These are phyloP conservation scores for Actinomortierella wolfii DNA, from an alignment of 371 early-diverging fungal genomes.

Conservation along the genomic window DNA sequence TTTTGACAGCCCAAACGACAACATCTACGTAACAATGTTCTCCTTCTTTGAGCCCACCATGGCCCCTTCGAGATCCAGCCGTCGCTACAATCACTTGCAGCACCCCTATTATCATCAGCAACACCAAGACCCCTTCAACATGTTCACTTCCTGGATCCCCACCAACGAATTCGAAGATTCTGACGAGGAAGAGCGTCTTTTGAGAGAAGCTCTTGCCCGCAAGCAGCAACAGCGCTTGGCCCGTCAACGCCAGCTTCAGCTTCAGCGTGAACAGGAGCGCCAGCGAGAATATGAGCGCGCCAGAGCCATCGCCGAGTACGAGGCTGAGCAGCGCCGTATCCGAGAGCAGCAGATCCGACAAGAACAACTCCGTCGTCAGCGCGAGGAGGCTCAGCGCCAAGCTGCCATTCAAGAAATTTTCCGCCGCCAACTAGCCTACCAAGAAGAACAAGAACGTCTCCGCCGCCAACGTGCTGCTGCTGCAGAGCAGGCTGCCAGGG, in stretches of 20 bases:
- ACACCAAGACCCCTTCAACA: neutral
- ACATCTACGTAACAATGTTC: constrained; percentile 13
- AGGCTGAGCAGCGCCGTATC: constrained; percentile 34
- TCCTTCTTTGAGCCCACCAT: constrained; percentile 21
- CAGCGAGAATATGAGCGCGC: constrained; percentile 7
- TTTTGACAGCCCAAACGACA: too few relatives aligned
- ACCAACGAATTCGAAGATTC: constrained; percentile 11
- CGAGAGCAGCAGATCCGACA: constrained; percentile 14
- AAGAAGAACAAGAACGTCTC: constrained; percentile 7
- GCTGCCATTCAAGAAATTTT: constrained; percentile 2
- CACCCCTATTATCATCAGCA: neutral
- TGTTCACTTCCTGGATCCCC: constrained; percentile 1
- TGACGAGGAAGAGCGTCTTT: constrained; percentile 40
- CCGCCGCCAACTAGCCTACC: constrained; percentile 1
- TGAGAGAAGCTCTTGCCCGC: constrained; percentile 34
- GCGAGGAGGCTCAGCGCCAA: constrained; percentile 3
- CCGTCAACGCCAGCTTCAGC: constrained; percentile 7
- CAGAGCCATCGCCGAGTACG: constrained; percentile 24
- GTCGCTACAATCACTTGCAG: constrained; percentile 7
- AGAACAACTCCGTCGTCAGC: constrained; percentile 11
- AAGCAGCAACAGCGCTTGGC: constrained; percentile 30
- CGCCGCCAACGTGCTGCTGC: constrained; percentile 1
- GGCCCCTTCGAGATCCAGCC: constrained; percentile 4
- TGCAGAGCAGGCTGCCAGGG: too few relatives aligned
- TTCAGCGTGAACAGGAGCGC: constrained; percentile 4